Evolutionary conservation across 306 rosid genomes (phyloP).

Genomic region (Inga laurina): DNA sequence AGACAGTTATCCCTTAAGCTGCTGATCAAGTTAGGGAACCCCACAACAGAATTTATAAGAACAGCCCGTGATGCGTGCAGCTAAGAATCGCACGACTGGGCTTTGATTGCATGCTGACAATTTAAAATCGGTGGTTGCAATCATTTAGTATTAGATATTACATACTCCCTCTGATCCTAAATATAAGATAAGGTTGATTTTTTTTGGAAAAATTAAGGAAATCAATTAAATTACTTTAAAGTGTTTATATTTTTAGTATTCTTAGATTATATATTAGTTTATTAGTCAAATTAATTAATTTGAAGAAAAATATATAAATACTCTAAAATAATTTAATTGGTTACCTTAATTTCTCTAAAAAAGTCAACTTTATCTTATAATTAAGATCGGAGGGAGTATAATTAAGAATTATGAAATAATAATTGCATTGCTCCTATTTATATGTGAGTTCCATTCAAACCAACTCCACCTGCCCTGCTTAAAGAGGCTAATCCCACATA

Average conservation of each 20-base stretch:
- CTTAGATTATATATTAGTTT: too few relatives aligned
- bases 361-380: too few relatives aligned
- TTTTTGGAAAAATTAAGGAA: too few relatives aligned
- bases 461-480: background rate
- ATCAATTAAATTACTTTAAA: too few relatives aligned
- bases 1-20: background rate
- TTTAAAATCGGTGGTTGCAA: slow-evolving; percentile 4
- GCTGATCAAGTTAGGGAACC: background rate
- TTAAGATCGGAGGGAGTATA: background rate
- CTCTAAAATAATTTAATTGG: too few relatives aligned
- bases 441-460: slow-evolving; percentile 9
- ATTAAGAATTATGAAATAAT: background rate
- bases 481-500: background rate
- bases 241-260: too few relatives aligned
- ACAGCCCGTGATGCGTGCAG: background rate
- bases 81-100: background rate
- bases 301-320: too few relatives aligned
- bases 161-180: background rate
- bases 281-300: too few relatives aligned
- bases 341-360: too few relatives aligned
- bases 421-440: background rate
- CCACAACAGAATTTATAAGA: background rate
- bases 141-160: background rate
- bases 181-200: too few relatives aligned
- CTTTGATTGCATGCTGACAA: slow-evolving; percentile 18